Evolutionary conservation across 495 filamentous ascomycete genomes (phyloP).

Genomic region (Hyaloscypha variabilis): DNA sequence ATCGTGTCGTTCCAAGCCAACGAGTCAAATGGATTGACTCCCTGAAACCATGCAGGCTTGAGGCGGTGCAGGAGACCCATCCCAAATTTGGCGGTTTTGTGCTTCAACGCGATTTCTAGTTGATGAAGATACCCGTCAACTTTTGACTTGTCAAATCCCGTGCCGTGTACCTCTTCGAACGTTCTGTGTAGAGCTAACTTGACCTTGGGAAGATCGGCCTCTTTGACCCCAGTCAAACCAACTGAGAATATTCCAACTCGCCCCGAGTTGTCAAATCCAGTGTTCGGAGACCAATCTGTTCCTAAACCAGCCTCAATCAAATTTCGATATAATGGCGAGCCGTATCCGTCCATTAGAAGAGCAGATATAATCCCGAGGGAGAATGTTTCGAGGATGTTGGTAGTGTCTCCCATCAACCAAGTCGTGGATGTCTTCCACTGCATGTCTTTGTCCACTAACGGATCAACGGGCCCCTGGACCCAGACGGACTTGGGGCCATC

Average conservation of each 20-base stretch:
- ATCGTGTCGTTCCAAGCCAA: constrained; percentile 90
- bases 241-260: constrained; percentile 84
- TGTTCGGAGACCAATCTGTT: constrained; percentile 91
- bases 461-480: constrained; percentile 84
- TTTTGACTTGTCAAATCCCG: constrained; percentile 85
- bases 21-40: constrained; percentile 86
- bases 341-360: constrained; percentile 88
- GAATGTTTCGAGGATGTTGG: constrained; percentile 83
- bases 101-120: constrained; percentile 84
- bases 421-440: constrained; percentile 93
- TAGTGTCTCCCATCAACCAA: constrained; percentile 85
- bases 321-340: constrained; percentile 89
- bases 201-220: constrained; percentile 75
- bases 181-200: constrained; percentile 71
- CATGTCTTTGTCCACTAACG: constrained; percentile 78
- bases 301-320: constrained; percentile 90
- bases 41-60: constrained; percentile 92
- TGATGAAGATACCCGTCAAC: constrained; percentile 93
- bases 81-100: constrained; percentile 94
- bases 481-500: constrained; percentile 66
- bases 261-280: constrained; percentile 80
- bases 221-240: constrained; percentile 82
- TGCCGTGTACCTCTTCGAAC: constrained; percentile 62
- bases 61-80: constrained; percentile 87
- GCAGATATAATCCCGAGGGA: constrained; percentile 79